Conservation (phyloP, 768 basidiomycete species). For the Rhodotorula toruloides region DNA sequence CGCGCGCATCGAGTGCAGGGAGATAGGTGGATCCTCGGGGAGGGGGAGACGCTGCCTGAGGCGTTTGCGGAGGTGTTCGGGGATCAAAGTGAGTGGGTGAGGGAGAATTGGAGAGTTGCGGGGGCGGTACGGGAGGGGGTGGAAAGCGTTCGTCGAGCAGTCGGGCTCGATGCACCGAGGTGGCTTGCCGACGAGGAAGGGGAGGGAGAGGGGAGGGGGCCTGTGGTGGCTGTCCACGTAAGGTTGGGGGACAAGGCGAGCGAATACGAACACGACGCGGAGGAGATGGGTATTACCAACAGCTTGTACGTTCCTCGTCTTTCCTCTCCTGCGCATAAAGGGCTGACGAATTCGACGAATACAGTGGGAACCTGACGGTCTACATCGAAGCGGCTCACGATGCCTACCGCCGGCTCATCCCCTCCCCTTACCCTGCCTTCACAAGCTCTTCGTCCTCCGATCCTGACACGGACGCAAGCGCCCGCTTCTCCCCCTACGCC, state of each 20-base stretch:
- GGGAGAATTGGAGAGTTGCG: constrained; percentile 7
- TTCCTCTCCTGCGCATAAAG: too few species aligned
- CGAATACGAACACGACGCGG: constrained; percentile 30
- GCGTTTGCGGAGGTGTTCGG: constrained; percentile 12
- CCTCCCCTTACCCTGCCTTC: constrained; percentile 11
- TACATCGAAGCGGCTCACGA: constrained; percentile 29
- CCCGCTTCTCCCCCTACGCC: constrained; percentile 17
- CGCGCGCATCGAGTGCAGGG: not conserved
- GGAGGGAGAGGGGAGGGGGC: not conserved
- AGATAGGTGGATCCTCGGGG: constrained; percentile 21
- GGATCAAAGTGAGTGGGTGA: constrained; percentile 1
- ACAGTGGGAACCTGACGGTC: constrained; percentile 20
- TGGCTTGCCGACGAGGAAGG: not conserved
- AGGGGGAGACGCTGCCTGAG: constrained; percentile 7
- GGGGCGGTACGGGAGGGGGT: not conserved
- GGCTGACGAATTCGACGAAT: not conserved
- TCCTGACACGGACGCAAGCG: too few species aligned
- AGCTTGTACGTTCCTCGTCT: not conserved
- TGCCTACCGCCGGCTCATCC: constrained; percentile 29
- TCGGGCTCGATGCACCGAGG: not conserved
- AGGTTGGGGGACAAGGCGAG: constrained; percentile 25
- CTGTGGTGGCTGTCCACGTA: constrained; percentile 23
- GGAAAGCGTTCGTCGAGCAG: not conserved
- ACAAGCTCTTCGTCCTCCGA: not conserved
- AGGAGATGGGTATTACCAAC: constrained; percentile 30